These are phyloP conservation scores for Rhodotorula glutinis DNA, from an alignment of 1,284 basidiomycete genomes.

Conservation along the genomic window DNA sequence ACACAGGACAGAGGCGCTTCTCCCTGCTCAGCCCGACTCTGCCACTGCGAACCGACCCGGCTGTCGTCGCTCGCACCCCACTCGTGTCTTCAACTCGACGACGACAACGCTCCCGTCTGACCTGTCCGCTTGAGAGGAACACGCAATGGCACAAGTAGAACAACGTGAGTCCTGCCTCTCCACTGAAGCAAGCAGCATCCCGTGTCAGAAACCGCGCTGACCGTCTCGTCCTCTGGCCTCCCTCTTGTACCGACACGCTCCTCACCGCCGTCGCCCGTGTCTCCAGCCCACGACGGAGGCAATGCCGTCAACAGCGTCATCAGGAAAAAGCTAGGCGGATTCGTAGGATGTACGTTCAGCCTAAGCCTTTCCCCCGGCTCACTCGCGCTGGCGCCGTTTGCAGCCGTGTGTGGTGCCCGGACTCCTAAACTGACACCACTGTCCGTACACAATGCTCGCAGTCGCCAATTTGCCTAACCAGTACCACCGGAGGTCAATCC, in stretches of 20 bases:
- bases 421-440: not conserved
- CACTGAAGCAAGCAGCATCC: no score
- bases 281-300: slow-evolving; percentile 3
- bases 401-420: no score
- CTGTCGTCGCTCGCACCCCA: no score
- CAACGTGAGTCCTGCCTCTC: no score
- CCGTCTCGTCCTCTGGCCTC: not conserved
- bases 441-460: slow-evolving; percentile 12
- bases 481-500: slow-evolving; percentile 91
- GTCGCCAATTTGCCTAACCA: slow-evolving; percentile 94
- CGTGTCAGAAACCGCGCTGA: no score
- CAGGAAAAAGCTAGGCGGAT: slow-evolving; percentile 87
- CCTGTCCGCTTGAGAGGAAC: no score
- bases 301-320: slow-evolving; percentile 55
- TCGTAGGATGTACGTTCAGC: slow-evolving; percentile 55
- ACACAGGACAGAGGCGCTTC: no score
- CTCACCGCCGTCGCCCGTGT: not conserved
- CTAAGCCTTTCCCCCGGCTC: not conserved
- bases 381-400: not conserved
- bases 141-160: not conserved
- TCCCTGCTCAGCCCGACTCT: no score
- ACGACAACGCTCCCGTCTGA: no score
- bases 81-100: no score
- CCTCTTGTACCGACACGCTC: not conserved
- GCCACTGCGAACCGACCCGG: no score